These are phyloP conservation scores for Aspergillus caelatus DNA, from an alignment of 2,329 filamentous ascomycete genomes.

Conservation along the genomic window DNA sequence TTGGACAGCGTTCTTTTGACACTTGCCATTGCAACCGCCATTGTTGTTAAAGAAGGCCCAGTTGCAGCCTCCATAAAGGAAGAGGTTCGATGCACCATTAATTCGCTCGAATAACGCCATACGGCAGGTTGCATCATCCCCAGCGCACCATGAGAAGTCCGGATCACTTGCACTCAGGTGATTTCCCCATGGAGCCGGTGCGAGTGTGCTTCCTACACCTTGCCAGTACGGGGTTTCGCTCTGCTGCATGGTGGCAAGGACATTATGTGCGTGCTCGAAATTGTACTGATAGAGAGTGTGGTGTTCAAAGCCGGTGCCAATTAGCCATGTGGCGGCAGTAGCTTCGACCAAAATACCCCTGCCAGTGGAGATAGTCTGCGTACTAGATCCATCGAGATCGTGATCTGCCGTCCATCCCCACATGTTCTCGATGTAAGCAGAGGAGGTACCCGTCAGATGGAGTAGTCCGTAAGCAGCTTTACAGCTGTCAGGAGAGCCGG, in stretches of 20 bases:
- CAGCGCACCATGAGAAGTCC: slow-evolving; percentile 30
- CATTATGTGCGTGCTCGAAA: slow-evolving; percentile 44
- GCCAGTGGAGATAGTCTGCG: slow-evolving; percentile 37
- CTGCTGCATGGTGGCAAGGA: slow-evolving; percentile 44
- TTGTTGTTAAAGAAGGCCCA: slow-evolving; percentile 47
- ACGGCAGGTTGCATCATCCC: slow-evolving; percentile 36
- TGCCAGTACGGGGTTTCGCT: slow-evolving; percentile 38
- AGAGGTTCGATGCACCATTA: slow-evolving; percentile 33
- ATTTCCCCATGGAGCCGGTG: slow-evolving; percentile 32
- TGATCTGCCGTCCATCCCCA: slow-evolving; percentile 54
- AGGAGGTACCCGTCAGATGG: slow-evolving; percentile 51
- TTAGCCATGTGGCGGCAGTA: slow-evolving; percentile 48
- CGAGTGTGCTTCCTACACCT: slow-evolving; percentile 34
- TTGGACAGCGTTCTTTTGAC: slow-evolving; percentile 41
- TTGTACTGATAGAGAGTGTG: slow-evolving; percentile 53
- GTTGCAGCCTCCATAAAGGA: slow-evolving; percentile 43
- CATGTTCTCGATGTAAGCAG: slow-evolving; percentile 58
- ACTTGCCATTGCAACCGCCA: slow-evolving; percentile 35
- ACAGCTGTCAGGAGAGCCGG: slow-evolving; percentile 39
- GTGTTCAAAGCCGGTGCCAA: slow-evolving; percentile 52
- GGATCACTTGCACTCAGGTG: slow-evolving; percentile 28
- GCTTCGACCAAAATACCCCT: slow-evolving; percentile 48
- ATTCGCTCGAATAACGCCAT: slow-evolving; percentile 39
- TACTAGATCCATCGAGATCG: slow-evolving; percentile 47
- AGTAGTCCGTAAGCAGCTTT: slow-evolving; percentile 54